A percentile compares a stretch with the other conserved stretches of the same genome.
These are phyloP conservation scores for Syzygium oleosum DNA, from an alignment of 345 rosid genomes.

Conservation along the genomic window DNA sequence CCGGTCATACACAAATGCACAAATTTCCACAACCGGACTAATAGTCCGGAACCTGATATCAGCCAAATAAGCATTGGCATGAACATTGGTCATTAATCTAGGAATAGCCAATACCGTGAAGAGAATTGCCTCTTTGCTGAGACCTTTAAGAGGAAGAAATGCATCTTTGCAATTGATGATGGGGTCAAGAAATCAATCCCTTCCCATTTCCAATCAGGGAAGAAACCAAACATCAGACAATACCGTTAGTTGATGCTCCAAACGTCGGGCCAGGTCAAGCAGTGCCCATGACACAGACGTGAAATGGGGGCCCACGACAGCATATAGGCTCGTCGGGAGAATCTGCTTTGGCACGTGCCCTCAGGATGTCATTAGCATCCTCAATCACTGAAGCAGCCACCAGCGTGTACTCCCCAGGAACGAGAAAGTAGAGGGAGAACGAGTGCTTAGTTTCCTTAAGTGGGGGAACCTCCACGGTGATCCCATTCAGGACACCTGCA, in stretches of 20 bases:
- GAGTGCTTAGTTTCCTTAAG: conserved; percentile 63
- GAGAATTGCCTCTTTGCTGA: background rate
- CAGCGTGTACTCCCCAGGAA: conserved; percentile 90
- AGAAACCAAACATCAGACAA: background rate
- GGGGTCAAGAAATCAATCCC: background rate
- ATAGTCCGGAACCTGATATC: background rate
- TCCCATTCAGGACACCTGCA: conserved; percentile 71
- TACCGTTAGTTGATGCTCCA: background rate
- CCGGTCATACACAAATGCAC: background rate
- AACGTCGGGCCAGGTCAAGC: conserved; percentile 12
- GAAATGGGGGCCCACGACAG: conserved; percentile 95
- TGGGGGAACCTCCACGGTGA: conserved; percentile 67
- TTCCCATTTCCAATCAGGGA: background rate
- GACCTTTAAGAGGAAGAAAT: background rate
- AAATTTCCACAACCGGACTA: background rate
- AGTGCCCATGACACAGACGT: conserved; percentile 61
- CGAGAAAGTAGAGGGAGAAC: conserved; percentile 82
- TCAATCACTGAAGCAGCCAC: conserved; percentile 83
- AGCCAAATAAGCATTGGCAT: background rate
- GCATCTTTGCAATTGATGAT: background rate
- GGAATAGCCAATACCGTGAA: background rate
- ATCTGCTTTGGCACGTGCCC: conserved; percentile 70
- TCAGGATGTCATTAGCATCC: conserved; percentile 71
- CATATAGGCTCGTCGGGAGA: conserved; percentile 80
- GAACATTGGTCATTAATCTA: background rate